Evolutionary conservation across 176 grass and related monocot species (phyloP).

Genomic region (Chloris gayana): DNA sequence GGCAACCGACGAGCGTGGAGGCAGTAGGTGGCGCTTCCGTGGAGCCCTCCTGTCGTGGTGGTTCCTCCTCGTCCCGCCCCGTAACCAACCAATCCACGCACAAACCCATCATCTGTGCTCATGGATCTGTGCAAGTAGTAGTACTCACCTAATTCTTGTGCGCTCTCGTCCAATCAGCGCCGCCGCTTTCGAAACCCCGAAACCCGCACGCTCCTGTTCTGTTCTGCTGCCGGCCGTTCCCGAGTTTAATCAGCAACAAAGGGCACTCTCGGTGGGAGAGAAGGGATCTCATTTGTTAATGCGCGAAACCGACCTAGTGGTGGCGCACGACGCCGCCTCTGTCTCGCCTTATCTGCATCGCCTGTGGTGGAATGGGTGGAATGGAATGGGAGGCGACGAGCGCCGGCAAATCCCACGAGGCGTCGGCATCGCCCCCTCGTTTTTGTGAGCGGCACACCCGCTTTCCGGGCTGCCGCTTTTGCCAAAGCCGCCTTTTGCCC

Average conservation of each 20-base stretch:
- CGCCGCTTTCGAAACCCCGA: conserved; percentile 1
- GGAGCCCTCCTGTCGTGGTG: neutral
- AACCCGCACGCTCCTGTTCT: neutral
- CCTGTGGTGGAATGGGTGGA: neutral
- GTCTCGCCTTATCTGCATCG: neutral
- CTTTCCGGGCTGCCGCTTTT: conserved; percentile 11
- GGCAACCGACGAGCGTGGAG: conserved; percentile 14
- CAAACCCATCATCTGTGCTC: conserved; percentile 9
- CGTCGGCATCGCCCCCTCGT: neutral
- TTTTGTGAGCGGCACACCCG: neutral
- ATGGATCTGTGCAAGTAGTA: neutral
- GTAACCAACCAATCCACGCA: neutral
- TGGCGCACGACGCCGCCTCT: neutral
- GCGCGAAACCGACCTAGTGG: neutral
- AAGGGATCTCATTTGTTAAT: neutral
- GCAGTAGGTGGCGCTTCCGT: conserved; percentile 1
- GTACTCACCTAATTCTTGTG: neutral
- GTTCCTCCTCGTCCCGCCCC: neutral
- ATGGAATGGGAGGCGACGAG: neutral
- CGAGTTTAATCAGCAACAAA: neutral
- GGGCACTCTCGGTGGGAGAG: neutral
- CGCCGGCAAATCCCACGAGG: neutral
- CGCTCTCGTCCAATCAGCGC: neutral
- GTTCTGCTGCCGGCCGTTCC: too few relatives aligned
- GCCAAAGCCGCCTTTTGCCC: conserved; percentile 43